Evolutionary conservation across 257 asterid genomes (phyloP).

Genomic region (Solanum peruvianum): DNA sequence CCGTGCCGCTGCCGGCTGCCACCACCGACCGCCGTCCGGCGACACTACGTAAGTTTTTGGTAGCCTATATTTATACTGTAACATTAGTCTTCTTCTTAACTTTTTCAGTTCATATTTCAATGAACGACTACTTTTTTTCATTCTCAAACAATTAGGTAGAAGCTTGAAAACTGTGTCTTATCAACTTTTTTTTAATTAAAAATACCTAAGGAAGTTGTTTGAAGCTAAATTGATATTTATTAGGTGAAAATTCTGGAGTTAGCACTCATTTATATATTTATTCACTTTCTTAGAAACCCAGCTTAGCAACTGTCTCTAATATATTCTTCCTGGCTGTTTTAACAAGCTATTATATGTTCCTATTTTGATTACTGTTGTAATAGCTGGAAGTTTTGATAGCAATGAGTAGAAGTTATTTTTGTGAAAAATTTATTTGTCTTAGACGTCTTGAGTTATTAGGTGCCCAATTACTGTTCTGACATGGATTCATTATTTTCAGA

Average conservation of each 20-base stretch:
- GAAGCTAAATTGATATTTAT: not conserved
- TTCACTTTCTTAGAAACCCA: not conserved
- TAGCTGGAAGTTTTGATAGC: not conserved
- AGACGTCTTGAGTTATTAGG: not conserved
- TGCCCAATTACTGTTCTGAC: not conserved
- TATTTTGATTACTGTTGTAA: not conserved
- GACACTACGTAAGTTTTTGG: not conserved
- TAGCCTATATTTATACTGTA: not conserved
- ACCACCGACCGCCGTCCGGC: not conserved
- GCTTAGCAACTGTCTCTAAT: not conserved
- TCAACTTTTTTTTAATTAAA: not conserved
- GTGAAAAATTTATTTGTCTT: not conserved
- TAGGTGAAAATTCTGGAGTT: not conserved
- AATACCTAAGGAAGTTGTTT: not conserved
- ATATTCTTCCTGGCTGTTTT: not conserved
- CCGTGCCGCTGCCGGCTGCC: not conserved
- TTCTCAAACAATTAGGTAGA: not conserved
- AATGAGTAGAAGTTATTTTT: not conserved
- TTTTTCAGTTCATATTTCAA: not conserved
- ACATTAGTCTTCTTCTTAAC: not conserved
- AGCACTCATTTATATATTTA: not conserved
- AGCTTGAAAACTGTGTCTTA: not conserved
- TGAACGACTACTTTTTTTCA: no score
- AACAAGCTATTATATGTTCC: not conserved
- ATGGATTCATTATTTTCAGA: not conserved